Evolutionary conservation across 1,284 basidiomycete genomes (phyloP).

Genomic region (Calocybe gambosa): DNA sequence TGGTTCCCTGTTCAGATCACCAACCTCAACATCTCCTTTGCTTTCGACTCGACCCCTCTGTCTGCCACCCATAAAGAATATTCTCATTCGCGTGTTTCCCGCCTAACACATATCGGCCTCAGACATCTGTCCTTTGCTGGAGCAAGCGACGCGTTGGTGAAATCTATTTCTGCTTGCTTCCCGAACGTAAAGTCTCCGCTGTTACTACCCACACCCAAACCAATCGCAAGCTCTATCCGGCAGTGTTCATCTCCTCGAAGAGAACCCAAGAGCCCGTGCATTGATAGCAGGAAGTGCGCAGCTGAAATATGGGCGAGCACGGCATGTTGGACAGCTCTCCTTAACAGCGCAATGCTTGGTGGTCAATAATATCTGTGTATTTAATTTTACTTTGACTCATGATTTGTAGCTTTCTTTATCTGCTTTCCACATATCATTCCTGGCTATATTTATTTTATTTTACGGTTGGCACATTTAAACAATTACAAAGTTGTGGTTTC

Average conservation of each 20-base stretch:
- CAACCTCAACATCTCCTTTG: constrained; percentile 11
- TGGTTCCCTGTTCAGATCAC: constrained; percentile 12
- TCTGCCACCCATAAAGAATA: not conserved
- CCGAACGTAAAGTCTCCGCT: not conserved
- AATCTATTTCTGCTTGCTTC: constrained; percentile 5
- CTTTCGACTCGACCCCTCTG: constrained; percentile 3
- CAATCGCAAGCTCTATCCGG: not conserved
- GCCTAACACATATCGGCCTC: not conserved
- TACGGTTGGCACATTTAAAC: too few relatives aligned
- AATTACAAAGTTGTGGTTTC: constrained; percentile 22
- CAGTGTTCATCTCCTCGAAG: not conserved
- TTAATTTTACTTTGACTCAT: too few relatives aligned
- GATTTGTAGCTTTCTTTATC: too few relatives aligned
- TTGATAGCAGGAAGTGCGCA: not conserved
- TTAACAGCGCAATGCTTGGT: not conserved
- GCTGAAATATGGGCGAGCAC: not conserved
- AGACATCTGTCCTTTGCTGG: constrained; percentile 4
- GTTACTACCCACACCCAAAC: not conserved
- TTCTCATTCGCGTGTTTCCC: not conserved
- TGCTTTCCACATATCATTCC: too few relatives aligned
- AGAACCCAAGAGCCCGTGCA: not conserved
- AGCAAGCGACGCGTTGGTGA: constrained; percentile 6
- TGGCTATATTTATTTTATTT: not conserved
- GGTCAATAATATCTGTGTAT: not conserved
- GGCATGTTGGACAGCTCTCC: not conserved